These are phyloP conservation scores for Smittium culicis DNA, from an alignment of 371 early-diverging fungal genomes.

Conservation along the genomic window DNA sequence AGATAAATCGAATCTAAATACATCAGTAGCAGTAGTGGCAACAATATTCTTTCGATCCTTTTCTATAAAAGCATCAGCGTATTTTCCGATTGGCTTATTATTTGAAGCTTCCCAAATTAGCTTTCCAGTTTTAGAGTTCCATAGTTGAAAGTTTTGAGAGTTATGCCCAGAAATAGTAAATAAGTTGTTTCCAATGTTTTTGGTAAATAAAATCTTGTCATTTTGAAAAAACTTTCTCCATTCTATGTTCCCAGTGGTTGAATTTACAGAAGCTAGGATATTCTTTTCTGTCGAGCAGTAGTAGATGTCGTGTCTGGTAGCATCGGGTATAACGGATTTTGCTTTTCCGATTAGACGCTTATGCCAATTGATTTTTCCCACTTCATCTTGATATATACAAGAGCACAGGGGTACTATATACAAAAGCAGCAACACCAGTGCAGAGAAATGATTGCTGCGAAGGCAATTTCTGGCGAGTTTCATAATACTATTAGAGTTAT, in stretches of 20 bases:
- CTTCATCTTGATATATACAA: background rate
- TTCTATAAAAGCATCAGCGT: background rate
- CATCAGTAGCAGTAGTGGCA: background rate
- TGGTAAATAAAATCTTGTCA: background rate
- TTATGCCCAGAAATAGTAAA: background rate
- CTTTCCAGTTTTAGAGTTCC: background rate
- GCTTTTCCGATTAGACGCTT: background rate
- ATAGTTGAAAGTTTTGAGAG: background rate
- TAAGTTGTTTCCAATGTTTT: background rate
- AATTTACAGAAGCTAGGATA: background rate
- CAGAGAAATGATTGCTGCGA: no score
- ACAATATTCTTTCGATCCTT: background rate
- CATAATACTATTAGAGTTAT: no score
- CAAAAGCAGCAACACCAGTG: background rate
- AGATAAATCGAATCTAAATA: background rate
- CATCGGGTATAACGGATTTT: background rate
- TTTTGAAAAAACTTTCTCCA: background rate
- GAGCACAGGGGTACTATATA: background rate
- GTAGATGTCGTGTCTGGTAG: background rate
- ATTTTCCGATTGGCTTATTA: background rate
- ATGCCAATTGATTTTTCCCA: background rate
- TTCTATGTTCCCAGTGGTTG: background rate
- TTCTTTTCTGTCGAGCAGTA: background rate
- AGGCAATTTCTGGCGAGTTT: no score
- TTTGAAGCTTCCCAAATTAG: background rate